Base-by-base conservation (phyloP, 495 filamentous ascomycete genomes). In the Talaromyces nanjingensis region DNA sequence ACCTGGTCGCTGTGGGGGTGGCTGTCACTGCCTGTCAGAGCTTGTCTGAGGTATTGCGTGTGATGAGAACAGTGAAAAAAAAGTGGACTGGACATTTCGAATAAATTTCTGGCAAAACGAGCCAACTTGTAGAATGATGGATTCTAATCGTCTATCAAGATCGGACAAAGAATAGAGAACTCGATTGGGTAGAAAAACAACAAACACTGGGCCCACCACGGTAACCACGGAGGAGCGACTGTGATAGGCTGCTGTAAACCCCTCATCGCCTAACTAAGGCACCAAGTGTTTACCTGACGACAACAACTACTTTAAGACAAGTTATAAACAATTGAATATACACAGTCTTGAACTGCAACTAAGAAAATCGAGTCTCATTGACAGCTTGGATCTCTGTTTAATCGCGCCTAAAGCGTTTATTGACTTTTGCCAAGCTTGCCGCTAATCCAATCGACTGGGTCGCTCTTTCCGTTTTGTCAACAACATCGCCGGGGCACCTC, bases 381-480 rank as follows among this genome's bases (percentile, higher is more conserved):
- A 6, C 39, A n/a, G 2, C 14, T 16, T 16, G 1, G 1, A 25
- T 45, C 39, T 45, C 1, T 49, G 45, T 3, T 16, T 49, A 20
- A 2, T 49, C 18, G 45, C 45, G 45, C 45, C n/a, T 18, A 49
- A 20, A 49, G 45, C n/a, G n/a, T 20, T 14, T 22, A 20, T 49
- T 49, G 52, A 29, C 52, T 55, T 37, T 55, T 55, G 52, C 52
- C 52, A 55, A 55, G 52, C 52, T 55, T 55, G 52, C 52, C 24
- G 52, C 52, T 55, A 55, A 55, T 29, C 25, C 20, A 29, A 29
- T 55, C 24, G 20, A 20, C 22, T 33, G 31, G 31, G 31, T 33
- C 33, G 33, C 33, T 12, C 33, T 18, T 49, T 49, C 18, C 18
- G n/a, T 9, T 20, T 49, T 22, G 45, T 49, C 45, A 49, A 49